Evolutionary conservation across 257 asterid species (phyloP).

Genomic region (Thymus mandschuricus): DNA sequence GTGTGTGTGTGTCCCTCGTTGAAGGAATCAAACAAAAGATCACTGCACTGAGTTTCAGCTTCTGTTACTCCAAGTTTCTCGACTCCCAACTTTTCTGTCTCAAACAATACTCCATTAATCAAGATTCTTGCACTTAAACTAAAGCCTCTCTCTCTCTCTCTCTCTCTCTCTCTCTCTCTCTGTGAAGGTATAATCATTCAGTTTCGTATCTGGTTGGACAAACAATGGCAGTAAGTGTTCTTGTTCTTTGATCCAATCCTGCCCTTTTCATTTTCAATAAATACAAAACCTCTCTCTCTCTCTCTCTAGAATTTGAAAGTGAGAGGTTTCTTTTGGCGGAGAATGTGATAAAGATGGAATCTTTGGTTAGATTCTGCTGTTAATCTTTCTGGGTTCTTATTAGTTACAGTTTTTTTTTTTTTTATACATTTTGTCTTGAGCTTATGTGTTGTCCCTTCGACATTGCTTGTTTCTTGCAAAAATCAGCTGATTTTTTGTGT

Average conservation of each 20-base stretch:
- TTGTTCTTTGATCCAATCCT: constrained; percentile 7
- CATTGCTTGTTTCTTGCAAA: constrained; percentile 21
- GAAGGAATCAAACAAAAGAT: constrained; percentile 51
- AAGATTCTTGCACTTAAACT: constrained; percentile 4
- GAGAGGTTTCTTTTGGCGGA: constrained; percentile 28
- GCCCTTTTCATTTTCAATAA: constrained; percentile 2
- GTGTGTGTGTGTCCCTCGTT: constrained; percentile 37
- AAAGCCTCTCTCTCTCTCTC: neutral
- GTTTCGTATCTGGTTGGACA: constrained; percentile 5
- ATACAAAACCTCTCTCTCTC: constrained; percentile 1
- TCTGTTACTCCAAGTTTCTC: constrained; percentile 43
- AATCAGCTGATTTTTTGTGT: constrained; percentile 16
- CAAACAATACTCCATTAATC: constrained; percentile 13
- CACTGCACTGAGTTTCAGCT: constrained; percentile 35
- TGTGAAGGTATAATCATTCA: neutral
- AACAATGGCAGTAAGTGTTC: constrained; percentile 61
- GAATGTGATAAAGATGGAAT: constrained; percentile 32
- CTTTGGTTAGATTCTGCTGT: constrained; percentile 31
- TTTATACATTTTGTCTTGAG: too few relatives aligned
- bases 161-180: constrained; percentile 28
- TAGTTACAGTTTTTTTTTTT: neutral
- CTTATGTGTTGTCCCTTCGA: neutral
- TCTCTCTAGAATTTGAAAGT: constrained; percentile 8
- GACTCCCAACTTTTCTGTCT: constrained; percentile 40
- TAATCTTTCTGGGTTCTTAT: constrained; percentile 28